Percentiles rank a stretch among this genome's conserved stretches.
Conservation (phyloP, 768 basidiomycete genomes). For the Lentinula aciculospora region DNA sequence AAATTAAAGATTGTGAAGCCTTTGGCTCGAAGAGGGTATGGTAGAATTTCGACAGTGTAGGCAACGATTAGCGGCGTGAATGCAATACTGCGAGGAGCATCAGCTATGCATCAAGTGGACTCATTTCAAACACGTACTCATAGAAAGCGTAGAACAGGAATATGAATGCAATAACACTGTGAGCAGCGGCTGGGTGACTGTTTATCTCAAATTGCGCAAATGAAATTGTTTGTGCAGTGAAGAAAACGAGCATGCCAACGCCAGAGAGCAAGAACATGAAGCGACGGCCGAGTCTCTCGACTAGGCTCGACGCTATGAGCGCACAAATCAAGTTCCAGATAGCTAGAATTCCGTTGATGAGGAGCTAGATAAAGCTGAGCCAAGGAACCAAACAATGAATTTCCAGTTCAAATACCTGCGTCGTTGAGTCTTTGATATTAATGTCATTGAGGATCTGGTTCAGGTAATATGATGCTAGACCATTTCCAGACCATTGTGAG, state of each 20-base stretch:
- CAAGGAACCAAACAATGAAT: background rate
- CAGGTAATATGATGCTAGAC: slow-evolving; percentile 81
- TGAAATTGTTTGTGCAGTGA: slow-evolving; percentile 63
- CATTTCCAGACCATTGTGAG: slow-evolving; percentile 84
- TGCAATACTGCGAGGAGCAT: slow-evolving; percentile 42
- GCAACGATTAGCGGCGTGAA: slow-evolving; percentile 84
- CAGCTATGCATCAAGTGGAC: background rate
- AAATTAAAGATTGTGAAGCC: slow-evolving; percentile 82
- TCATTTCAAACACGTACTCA: slow-evolving; percentile 40
- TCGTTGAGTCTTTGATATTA: slow-evolving; percentile 55
- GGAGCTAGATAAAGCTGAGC: slow-evolving; percentile 41
- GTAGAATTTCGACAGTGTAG: slow-evolving; percentile 87
- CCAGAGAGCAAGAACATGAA: slow-evolving; percentile 60
- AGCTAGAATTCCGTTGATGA: slow-evolving; percentile 83
- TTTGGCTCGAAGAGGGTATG: slow-evolving; percentile 79
- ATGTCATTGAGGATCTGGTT: slow-evolving; percentile 65
- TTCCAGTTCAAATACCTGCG: slow-evolving; percentile 24
- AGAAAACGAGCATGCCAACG: slow-evolving; percentile 58
- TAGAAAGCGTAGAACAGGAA: slow-evolving; percentile 79
- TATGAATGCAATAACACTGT: slow-evolving; percentile 78
- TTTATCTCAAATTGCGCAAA: slow-evolving; percentile 48
- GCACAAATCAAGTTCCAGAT: slow-evolving; percentile 76
- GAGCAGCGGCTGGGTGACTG: slow-evolving; percentile 38
- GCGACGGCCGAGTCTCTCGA: slow-evolving; percentile 68
- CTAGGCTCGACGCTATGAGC: slow-evolving; percentile 47